Conservation (phyloP, 768 basidiomycete genomes). For the Phylloporus rhodoxanthus region DNA sequence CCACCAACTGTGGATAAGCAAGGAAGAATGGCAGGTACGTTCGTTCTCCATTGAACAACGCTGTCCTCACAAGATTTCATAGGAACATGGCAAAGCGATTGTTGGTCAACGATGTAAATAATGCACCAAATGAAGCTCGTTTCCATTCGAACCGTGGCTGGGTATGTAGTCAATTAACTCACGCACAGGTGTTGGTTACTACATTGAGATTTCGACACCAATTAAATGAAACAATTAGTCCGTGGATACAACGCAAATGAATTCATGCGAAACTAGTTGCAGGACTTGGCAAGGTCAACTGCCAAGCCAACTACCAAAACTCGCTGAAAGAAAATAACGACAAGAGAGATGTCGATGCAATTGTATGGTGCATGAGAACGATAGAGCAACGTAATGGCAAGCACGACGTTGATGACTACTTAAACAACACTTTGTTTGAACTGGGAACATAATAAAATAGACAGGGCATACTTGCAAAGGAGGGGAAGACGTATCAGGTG, state of each 20-base stretch:
- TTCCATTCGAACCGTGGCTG: too few species aligned
- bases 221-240: conserved; percentile 12
- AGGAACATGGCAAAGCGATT: conserved; percentile 82
- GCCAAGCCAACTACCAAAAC: conserved; percentile 21
- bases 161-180: too few species aligned
- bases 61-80: conserved; percentile 2
- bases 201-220: background rate
- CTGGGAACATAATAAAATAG: conserved; percentile 18
- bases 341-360: conserved; percentile 11
- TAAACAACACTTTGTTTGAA: conserved; percentile 24
- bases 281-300: conserved; percentile 35
- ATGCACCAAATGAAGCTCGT: conserved; percentile 1
- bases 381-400: conserved; percentile 22
- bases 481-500: conserved; percentile 20
- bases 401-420: conserved; percentile 22
- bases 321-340: conserved; percentile 20
- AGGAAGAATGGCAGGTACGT: conserved; percentile 85
- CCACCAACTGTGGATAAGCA: conserved; percentile 95
- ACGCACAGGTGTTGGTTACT: too few species aligned
- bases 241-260: conserved; percentile 7
- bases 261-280: conserved; percentile 7
- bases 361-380: conserved; percentile 13
- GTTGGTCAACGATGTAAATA: conserved; percentile 85
- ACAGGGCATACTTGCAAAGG: conserved; percentile 22
- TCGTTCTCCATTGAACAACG: background rate